phyloP scores from a whole-genome alignment of 1,139 yeast species.

The Pichia sp. region DNA sequence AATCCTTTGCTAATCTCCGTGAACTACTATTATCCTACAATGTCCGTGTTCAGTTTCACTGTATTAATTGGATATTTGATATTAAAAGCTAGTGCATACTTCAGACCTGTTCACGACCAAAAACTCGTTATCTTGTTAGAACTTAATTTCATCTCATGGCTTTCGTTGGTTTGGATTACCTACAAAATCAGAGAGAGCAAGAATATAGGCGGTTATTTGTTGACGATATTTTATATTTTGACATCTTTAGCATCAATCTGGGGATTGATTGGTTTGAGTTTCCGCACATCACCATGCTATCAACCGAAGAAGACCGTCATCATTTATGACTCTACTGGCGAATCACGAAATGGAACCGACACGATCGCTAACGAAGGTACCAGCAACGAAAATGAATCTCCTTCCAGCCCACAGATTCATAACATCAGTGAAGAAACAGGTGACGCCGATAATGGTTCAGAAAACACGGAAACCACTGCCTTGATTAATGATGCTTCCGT shows the following conservation, averaged over 20 bases:
- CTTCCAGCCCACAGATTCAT: constrained; percentile 7
- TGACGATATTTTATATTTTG: constrained; percentile 49
- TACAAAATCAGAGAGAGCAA: constrained; percentile 41
- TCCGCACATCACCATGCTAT: constrained; percentile 28
- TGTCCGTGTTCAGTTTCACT: constrained; percentile 44
- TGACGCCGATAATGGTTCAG: neutral
- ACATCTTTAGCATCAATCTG: constrained; percentile 50
- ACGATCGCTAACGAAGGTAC: neutral
- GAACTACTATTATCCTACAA: constrained; percentile 46
- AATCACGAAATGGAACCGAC: neutral
- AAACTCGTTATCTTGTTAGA: constrained; percentile 65
- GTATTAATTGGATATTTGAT: constrained; percentile 53
- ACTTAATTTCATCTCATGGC: constrained; percentile 56
- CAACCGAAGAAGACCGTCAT: constrained; percentile 16
- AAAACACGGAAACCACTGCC: constrained; percentile 21
- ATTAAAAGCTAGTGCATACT: constrained; percentile 47
- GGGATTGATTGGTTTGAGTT: constrained; percentile 46
- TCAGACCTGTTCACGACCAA: constrained; percentile 65
- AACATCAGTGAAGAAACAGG: constrained; percentile 9
- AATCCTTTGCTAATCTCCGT: constrained; percentile 64
- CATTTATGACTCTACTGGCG: constrained; percentile 25
- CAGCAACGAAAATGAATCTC: neutral
- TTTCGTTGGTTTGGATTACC: constrained; percentile 46
- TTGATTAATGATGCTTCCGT: constrained; percentile 27
- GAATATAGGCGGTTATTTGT: constrained; percentile 58